phyloP scores from a whole-genome alignment of 2,329 filamentous ascomycete species.

The Monilinia laxa region DNA sequence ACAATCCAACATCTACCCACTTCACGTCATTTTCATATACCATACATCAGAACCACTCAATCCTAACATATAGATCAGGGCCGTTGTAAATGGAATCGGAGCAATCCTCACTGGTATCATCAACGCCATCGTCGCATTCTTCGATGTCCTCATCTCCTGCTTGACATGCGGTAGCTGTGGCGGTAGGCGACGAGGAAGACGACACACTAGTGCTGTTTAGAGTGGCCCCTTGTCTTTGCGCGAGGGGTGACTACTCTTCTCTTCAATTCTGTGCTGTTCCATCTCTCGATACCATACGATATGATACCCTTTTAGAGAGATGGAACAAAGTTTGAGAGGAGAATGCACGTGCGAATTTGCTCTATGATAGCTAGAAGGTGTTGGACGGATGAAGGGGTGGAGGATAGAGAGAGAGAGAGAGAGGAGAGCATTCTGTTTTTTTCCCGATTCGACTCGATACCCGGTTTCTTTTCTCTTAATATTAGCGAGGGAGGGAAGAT shows the following conservation, averaged over 20 bases:
- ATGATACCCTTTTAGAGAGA: constrained; percentile 4
- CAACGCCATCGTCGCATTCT: constrained; percentile 39
- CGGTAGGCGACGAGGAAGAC: constrained; percentile 29
- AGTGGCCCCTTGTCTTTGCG: constrained; percentile 10
- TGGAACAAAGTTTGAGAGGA: not conserved
- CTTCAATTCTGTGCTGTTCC: not conserved
- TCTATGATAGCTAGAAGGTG: constrained; percentile 1
- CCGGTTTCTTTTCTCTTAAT: constrained; percentile 21
- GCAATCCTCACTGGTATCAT: constrained; percentile 40
- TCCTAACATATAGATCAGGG: constrained; percentile 32
- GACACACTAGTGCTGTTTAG: constrained; percentile 34
- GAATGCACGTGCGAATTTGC: not conserved
- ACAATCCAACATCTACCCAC: not conserved
- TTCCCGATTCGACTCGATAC: constrained; percentile 20
- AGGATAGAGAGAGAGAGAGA: not conserved
- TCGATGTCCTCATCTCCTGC: constrained; percentile 42
- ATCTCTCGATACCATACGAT: not conserved
- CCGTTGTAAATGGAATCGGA: constrained; percentile 55
- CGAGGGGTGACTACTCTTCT: not conserved
- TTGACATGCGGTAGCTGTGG: constrained; percentile 42
- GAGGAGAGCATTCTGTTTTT: constrained; percentile 8
- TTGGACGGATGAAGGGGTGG: not conserved
- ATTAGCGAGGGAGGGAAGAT: not conserved
- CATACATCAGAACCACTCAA: not conserved
- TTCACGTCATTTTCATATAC: too few relatives aligned